Evolutionary conservation across 495 filamentous ascomycete species (phyloP).

Genomic region (Hypoxylon intermedium): DNA sequence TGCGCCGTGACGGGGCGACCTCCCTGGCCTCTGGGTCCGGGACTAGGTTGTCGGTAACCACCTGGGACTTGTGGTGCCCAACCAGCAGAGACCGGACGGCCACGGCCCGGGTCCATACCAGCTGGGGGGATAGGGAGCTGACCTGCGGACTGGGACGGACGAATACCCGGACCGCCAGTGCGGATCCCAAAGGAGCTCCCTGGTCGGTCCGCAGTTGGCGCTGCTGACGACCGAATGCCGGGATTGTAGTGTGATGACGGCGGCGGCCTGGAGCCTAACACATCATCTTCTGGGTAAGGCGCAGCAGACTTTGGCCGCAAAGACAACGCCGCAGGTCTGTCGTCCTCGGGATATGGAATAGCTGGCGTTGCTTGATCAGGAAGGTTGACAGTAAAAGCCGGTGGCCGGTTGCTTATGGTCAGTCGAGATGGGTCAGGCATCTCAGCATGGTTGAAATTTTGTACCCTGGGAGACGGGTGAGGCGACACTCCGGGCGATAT

Average conservation of each 20-base stretch:
- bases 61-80: conserved; percentile 55
- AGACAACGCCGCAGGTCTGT: conserved; percentile 55
- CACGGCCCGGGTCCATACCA: conserved; percentile 40
- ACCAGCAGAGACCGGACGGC: conserved; percentile 41
- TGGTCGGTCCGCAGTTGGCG: conserved; percentile 63
- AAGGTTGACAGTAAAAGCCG: conserved; percentile 56
- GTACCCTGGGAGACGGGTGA: conserved; percentile 44
- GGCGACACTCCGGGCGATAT: conserved; percentile 38
- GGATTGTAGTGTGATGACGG: conserved; percentile 47
- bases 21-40: conserved; percentile 39
- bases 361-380: conserved; percentile 56
- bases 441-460: conserved; percentile 52
- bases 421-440: conserved; percentile 72
- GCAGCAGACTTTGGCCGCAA: conserved; percentile 47
- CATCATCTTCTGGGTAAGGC: conserved; percentile 63
- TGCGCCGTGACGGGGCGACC: conserved; percentile 35
- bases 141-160: conserved; percentile 24
- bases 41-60: conserved; percentile 52
- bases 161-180: conserved; percentile 39
- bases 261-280: conserved; percentile 37
- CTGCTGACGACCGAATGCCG: conserved; percentile 45
- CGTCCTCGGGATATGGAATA: conserved; percentile 71
- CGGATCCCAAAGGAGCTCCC: conserved; percentile 73
- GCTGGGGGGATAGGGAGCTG: conserved; percentile 43
- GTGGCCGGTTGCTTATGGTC: conserved; percentile 51